Percentiles rank a stretch among this genome's conserved stretches.
Conservation (phyloP, 2,329 filamentous ascomycete species). For the Neocucurbitaria cava region DNA sequence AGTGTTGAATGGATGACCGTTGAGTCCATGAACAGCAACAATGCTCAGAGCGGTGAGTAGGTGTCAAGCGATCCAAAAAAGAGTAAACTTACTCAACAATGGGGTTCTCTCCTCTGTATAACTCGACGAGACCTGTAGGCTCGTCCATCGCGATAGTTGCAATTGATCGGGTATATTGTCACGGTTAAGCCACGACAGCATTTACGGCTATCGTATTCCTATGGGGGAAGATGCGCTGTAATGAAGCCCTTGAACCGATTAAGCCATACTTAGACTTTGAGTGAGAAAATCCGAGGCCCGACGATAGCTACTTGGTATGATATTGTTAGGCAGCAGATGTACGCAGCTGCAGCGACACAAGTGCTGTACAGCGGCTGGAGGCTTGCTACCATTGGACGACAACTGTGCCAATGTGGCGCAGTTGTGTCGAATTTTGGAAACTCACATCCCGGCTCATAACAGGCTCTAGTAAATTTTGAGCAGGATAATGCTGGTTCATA, state of each 20-base stretch:
- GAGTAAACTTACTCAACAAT: neutral
- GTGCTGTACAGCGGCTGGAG: neutral
- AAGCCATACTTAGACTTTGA: neutral
- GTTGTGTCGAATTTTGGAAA: neutral
- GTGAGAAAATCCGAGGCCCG: neutral
- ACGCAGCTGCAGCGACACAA: neutral
- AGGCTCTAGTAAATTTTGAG: neutral
- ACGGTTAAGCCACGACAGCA: neutral
- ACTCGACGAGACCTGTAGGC: neutral
- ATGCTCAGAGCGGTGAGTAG: conserved; percentile 15
- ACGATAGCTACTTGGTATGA: neutral
- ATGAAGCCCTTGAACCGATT: neutral
- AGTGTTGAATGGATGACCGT: conserved; percentile 30
- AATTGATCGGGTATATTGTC: neutral
- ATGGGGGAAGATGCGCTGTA: neutral
- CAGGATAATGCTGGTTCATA: too few species aligned
- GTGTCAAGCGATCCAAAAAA: neutral
- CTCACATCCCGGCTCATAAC: neutral
- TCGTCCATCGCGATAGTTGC: neutral
- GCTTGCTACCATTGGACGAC: neutral
- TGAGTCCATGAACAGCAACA: conserved; percentile 34
- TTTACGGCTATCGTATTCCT: neutral
- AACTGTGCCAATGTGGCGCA: neutral
- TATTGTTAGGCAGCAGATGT: neutral
- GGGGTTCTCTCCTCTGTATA: neutral